phyloP scores from a whole-genome alignment of 2,329 filamentous ascomycete species.

The Alternaria burnsii region DNA sequence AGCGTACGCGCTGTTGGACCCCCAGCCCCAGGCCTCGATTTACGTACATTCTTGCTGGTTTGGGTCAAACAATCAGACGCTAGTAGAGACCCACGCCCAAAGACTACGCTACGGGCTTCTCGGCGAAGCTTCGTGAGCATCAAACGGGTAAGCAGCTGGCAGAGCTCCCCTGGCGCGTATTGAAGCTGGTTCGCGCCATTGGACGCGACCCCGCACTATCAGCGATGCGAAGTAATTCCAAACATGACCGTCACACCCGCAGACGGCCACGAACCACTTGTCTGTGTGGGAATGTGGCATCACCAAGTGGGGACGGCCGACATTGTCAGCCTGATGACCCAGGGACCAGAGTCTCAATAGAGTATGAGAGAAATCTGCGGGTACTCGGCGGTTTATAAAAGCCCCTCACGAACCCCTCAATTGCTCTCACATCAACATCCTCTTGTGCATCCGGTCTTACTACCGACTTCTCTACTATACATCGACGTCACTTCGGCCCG shows the following conservation, averaged over 20 bases:
- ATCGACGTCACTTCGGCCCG: slow-evolving; percentile 34
- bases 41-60: slow-evolving; percentile 29
- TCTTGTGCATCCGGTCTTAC: slow-evolving; percentile 25
- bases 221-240: slow-evolving; percentile 42
- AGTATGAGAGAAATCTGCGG: slow-evolving; percentile 22
- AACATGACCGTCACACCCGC: slow-evolving; percentile 43
- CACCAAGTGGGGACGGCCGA: slow-evolving; percentile 46
- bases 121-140: slow-evolving; percentile 21
- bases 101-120: slow-evolving; percentile 24
- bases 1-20: slow-evolving; percentile 19
- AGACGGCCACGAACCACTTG: slow-evolving; percentile 31
- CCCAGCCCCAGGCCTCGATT: slow-evolving; percentile 22
- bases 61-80: slow-evolving; percentile 21
- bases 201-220: slow-evolving; percentile 49
- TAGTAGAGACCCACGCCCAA: slow-evolving; percentile 16
- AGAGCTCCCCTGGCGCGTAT: slow-evolving; percentile 31
- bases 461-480: slow-evolving; percentile 11
- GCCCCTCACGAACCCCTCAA: slow-evolving; percentile 35
- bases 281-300: slow-evolving; percentile 30
- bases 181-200: slow-evolving; percentile 38
- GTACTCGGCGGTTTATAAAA: slow-evolving; percentile 41
- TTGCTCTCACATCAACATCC: slow-evolving; percentile 26
- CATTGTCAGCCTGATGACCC: slow-evolving; percentile 32
- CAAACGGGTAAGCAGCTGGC: slow-evolving; percentile 26
- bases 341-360: slow-evolving; percentile 27